phyloP scores from a whole-genome alignment of 2,329 filamentous ascomycete genomes.

The Remersonia thermophila region DNA sequence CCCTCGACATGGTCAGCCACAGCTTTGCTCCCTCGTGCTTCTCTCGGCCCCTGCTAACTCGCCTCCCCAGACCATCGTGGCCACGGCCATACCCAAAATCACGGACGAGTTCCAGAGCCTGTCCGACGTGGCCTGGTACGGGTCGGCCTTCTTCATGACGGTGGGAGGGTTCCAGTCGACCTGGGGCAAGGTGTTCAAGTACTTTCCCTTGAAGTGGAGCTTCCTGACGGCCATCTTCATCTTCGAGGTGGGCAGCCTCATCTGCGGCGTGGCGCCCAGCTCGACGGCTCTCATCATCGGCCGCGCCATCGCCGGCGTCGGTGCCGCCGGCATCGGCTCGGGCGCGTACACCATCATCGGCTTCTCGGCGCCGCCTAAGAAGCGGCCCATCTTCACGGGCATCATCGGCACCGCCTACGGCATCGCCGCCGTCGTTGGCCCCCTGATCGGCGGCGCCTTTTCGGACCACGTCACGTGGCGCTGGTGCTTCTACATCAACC shows the following conservation, averaged over 20 bases:
- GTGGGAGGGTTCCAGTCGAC: conserved; percentile 13
- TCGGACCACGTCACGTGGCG: conserved; percentile 13
- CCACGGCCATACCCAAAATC: conserved; percentile 15
- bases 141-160: conserved; percentile 16
- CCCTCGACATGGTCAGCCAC: conserved; percentile 9
- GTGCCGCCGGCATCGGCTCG: conserved; percentile 11
- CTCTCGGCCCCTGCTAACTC: neutral
- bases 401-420: conserved; percentile 11
- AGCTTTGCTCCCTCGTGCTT: neutral
- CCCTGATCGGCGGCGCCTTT: conserved; percentile 15
- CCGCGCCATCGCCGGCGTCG: conserved; percentile 11
- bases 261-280: conserved; percentile 12
- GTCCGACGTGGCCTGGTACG: conserved; percentile 15
- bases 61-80: conserved; percentile 12
- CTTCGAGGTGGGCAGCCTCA: conserved; percentile 12
- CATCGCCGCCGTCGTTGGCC: conserved; percentile 13
- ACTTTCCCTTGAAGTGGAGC: conserved; percentile 11
- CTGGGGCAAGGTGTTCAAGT: conserved; percentile 13
- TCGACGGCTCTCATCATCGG: conserved; percentile 11
- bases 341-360: conserved; percentile 12
- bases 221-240: conserved; percentile 11
- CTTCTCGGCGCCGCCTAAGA: conserved; percentile 7
- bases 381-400: conserved; percentile 12
- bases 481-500: conserved; percentile 18
- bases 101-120: conserved; percentile 15